These are phyloP conservation scores for Monosiga brevicollis DNA, from an alignment of 78 protist species.

Conservation along the genomic window DNA sequence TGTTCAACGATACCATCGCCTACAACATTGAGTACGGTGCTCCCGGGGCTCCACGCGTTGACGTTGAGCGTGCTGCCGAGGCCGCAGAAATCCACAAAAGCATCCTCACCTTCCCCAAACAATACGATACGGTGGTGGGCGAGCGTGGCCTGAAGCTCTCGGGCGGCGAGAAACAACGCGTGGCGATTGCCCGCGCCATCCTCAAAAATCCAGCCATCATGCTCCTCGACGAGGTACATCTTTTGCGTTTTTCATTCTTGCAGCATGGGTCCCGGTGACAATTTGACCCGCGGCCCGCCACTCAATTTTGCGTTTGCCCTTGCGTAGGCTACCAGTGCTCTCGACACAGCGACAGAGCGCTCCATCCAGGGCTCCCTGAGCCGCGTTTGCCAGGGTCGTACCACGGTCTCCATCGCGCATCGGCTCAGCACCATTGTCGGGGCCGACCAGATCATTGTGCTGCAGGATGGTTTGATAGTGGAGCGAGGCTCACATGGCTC, in stretches of 20 bases:
- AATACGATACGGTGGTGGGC: conserved; percentile 77
- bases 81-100: conserved; percentile 65
- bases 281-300: too few relatives aligned
- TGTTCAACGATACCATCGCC: conserved; percentile 47
- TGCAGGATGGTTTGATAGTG: too few relatives aligned
- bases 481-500: too few relatives aligned
- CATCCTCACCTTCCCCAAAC: conserved; percentile 48
- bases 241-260: too few relatives aligned
- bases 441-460: conserved; percentile 21
- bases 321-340: conserved; percentile 63
- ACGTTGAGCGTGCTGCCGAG: conserved; percentile 33
- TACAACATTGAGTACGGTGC: conserved; percentile 30
- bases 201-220: conserved; percentile 55
- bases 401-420: conserved; percentile 38
- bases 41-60: conserved; percentile 5
- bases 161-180: conserved; percentile 78
- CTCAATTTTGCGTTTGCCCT: too few relatives aligned
- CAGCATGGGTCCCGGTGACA: too few relatives aligned
- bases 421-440: conserved; percentile 32
- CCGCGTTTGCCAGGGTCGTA: neutral
- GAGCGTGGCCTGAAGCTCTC: conserved; percentile 81
- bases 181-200: conserved; percentile 73
- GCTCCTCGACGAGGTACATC: conserved; percentile 23
- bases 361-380: neutral
- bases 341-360: conserved; percentile 64